phyloP scores from a whole-genome alignment of 495 filamentous ascomycete genomes.

The Aspergillus egyptiacus region DNA sequence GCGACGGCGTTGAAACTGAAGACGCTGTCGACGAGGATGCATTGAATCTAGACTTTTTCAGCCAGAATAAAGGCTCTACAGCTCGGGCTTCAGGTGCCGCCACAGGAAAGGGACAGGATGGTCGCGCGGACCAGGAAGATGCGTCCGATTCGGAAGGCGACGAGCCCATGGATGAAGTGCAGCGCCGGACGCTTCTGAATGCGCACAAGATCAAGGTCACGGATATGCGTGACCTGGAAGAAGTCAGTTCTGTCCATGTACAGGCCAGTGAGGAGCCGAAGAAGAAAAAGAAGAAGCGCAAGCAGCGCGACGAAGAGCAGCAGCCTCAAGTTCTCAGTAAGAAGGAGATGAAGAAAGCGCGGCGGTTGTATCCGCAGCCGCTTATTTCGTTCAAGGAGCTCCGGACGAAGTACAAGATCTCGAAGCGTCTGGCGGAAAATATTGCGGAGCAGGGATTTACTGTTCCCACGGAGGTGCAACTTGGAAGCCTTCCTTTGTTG shows the following conservation, averaged over 20 bases:
- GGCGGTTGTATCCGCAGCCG: constrained; percentile 65
- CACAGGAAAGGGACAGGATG: constrained; percentile 14
- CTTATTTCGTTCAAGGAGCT: constrained; percentile 72
- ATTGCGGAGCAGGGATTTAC: constrained; percentile 76
- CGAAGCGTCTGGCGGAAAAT: constrained; percentile 66
- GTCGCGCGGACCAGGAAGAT: constrained; percentile 15
- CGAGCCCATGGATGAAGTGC: constrained; percentile 49
- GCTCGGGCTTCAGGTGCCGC: background rate
- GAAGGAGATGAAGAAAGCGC: constrained; percentile 47
- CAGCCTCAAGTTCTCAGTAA: constrained; percentile 35
- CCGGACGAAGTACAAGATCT: constrained; percentile 60
- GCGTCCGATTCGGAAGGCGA: constrained; percentile 26
- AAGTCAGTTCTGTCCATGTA: constrained; percentile 27
- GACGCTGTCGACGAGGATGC: constrained; percentile 21
- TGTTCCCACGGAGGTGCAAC: constrained; percentile 87
- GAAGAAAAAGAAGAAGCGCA: constrained; percentile 47
- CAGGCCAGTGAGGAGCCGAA: constrained; percentile 48
- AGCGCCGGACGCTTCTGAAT: constrained; percentile 67
- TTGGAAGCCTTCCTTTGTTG: constrained; percentile 75
- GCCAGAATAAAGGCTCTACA: constrained; percentile 24
- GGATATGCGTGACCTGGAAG: constrained; percentile 49
- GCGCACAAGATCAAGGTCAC: constrained; percentile 85
- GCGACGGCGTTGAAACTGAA: constrained; percentile 16
- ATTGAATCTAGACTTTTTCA: constrained; percentile 37
- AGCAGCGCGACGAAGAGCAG: constrained; percentile 41